These are phyloP conservation scores for Pythium aquatile DNA, from an alignment of 352 stramenopile genomes.

Conservation along the genomic window DNA sequence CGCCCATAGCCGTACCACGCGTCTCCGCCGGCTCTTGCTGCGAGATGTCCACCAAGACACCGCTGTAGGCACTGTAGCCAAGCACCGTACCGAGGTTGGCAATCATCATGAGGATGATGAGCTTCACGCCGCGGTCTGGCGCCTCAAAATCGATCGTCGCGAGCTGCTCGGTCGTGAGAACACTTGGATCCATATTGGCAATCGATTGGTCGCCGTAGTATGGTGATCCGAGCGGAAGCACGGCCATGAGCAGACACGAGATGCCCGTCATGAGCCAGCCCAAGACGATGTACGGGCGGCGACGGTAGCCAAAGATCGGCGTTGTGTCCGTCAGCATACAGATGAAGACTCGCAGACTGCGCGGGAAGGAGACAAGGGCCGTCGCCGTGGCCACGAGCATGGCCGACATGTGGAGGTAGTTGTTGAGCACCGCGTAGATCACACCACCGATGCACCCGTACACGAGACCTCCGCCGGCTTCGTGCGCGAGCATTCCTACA, in stretches of 20 bases:
- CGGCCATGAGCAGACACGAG: slow-evolving; percentile 37
- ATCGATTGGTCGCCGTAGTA: slow-evolving; percentile 57
- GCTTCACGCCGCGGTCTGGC: slow-evolving; percentile 38
- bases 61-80: slow-evolving; percentile 41
- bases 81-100: slow-evolving; percentile 52
- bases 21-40: slow-evolving; percentile 46
- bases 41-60: slow-evolving; percentile 51
- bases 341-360: slow-evolving; percentile 38
- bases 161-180: slow-evolving; percentile 35
- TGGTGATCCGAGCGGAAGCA: slow-evolving; percentile 36
- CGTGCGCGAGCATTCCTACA: slow-evolving; percentile 34
- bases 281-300: slow-evolving; percentile 43
- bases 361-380: slow-evolving; percentile 32
- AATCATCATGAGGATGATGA: slow-evolving; percentile 58
- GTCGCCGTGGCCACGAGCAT: slow-evolving; percentile 29
- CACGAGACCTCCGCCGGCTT: slow-evolving; percentile 27
- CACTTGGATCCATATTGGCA: slow-evolving; percentile 27
- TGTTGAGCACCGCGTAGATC: slow-evolving; percentile 40
- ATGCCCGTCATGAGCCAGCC: slow-evolving; percentile 36
- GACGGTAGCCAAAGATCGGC: slow-evolving; percentile 43
- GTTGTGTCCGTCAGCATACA: slow-evolving; percentile 43
- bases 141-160: slow-evolving; percentile 43
- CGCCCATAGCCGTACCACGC: slow-evolving; percentile 38
- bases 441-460: slow-evolving; percentile 26
- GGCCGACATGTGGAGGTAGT: slow-evolving; percentile 37